These are phyloP conservation scores for Scheffersomyces amazonensis DNA, from an alignment of 805 yeast genomes.

Conservation along the genomic window DNA sequence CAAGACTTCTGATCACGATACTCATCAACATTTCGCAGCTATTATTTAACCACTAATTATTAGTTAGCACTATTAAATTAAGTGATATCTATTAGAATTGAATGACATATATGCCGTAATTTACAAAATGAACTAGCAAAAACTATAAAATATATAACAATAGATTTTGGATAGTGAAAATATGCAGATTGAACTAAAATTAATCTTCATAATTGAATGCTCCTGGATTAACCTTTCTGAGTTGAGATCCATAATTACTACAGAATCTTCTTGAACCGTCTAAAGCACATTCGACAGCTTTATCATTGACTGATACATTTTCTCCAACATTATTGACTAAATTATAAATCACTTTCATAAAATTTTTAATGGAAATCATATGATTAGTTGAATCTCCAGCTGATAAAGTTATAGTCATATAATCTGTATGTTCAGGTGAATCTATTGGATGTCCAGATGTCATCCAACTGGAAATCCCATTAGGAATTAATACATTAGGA, in stretches of 20 bases:
- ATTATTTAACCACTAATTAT: too few relatives aligned
- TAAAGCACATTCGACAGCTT: background rate
- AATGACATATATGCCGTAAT: too few relatives aligned
- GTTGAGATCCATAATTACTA: constrained; percentile 2
- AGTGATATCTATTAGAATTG: too few relatives aligned
- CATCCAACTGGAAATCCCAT: constrained; percentile 29
- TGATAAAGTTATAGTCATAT: constrained; percentile 30
- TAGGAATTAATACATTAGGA: constrained; percentile 31
- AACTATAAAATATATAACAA: too few relatives aligned
- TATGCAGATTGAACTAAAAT: too few relatives aligned
- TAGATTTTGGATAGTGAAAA: too few relatives aligned
- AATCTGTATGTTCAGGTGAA: constrained; percentile 13
- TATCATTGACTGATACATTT: background rate
- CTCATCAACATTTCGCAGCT: too few relatives aligned
- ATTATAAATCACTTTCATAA: constrained; percentile 1
- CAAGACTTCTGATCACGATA: too few relatives aligned
- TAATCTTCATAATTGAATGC: background rate
- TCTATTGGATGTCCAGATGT: constrained; percentile 1
- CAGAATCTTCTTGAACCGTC: constrained; percentile 4
- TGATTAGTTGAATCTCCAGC: constrained; percentile 22
- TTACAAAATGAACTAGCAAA: too few relatives aligned
- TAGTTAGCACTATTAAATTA: too few relatives aligned
- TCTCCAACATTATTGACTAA: background rate
- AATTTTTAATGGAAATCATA: constrained; percentile 1
- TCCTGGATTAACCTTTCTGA: background rate